Evolutionary conservation across 805 yeast species (phyloP).

Genomic region (Ogataea corticis): DNA sequence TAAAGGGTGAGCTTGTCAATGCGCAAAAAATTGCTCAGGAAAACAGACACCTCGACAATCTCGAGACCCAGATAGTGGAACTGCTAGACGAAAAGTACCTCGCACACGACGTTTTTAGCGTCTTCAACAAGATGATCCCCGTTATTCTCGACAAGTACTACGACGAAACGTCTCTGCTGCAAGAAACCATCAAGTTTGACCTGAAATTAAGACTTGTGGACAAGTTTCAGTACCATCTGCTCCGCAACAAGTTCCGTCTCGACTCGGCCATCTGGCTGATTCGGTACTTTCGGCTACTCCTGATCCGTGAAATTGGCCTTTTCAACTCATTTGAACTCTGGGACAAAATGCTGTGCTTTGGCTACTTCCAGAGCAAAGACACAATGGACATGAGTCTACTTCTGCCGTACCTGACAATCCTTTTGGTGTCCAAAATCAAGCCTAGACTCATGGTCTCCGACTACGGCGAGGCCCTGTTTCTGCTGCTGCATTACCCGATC

Average conservation of each 20-base stretch:
- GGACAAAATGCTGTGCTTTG: slow-evolving; percentile 47
- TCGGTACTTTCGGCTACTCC: slow-evolving; percentile 48
- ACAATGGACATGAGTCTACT: slow-evolving; percentile 33
- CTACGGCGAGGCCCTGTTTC: slow-evolving; percentile 50
- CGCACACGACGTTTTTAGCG: slow-evolving; percentile 43
- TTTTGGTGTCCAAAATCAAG: slow-evolving; percentile 44
- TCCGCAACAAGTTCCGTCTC: slow-evolving; percentile 44
- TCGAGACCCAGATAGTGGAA: slow-evolving; percentile 34
- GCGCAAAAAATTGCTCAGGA: slow-evolving; percentile 4
- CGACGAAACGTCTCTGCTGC: slow-evolving; percentile 42
- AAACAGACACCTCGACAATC: slow-evolving; percentile 5
- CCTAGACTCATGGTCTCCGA: slow-evolving; percentile 47
- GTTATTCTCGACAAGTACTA: slow-evolving; percentile 39
- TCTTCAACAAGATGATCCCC: slow-evolving; percentile 41
- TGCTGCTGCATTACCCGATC: slow-evolving; percentile 51
- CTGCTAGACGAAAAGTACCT: slow-evolving; percentile 42
- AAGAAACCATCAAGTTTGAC: slow-evolving; percentile 50
- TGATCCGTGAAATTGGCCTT: slow-evolving; percentile 49
- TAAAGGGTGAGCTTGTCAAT: slow-evolving; percentile 39
- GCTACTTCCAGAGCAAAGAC: slow-evolving; percentile 18
- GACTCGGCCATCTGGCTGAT: slow-evolving; percentile 58
- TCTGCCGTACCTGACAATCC: slow-evolving; percentile 42
- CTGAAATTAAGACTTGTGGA: slow-evolving; percentile 50
- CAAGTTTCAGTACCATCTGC: slow-evolving; percentile 46
- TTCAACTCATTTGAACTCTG: slow-evolving; percentile 40